A percentile compares a stretch with the other conserved stretches of the same genome.
These are phyloP conservation scores for Ocimum tenuiflorum DNA, from an alignment of 257 asterid genomes.

Conservation along the genomic window DNA sequence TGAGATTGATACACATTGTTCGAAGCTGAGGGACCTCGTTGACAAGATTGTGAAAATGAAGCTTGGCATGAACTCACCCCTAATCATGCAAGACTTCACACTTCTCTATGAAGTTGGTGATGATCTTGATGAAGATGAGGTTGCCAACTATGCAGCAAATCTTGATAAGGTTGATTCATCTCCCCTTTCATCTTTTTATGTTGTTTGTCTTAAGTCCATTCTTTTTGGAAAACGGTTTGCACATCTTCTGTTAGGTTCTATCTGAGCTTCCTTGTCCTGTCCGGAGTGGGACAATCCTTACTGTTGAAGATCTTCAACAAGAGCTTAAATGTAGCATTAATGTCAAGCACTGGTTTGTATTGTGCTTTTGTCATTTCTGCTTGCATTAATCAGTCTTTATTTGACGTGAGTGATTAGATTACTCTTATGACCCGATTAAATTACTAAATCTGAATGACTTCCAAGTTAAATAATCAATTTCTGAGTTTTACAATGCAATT, in stretches of 20 bases:
- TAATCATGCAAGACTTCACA: constrained; percentile 77
- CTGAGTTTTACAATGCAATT: background rate
- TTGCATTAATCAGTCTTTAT: background rate
- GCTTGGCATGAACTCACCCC: constrained; percentile 86
- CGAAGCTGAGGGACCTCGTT: constrained; percentile 85
- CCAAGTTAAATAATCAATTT: too few species aligned
- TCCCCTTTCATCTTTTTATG: background rate
- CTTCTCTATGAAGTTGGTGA: constrained; percentile 97
- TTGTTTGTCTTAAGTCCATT: background rate
- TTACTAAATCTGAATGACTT: too few species aligned
- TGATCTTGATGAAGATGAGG: constrained; percentile 86
- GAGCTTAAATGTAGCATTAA: constrained; percentile 82
- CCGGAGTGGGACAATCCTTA: constrained; percentile 70
- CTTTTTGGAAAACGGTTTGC: constrained; percentile 7
- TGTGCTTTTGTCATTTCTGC: background rate
- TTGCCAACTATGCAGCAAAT: constrained; percentile 78
- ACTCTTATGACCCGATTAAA: background rate
- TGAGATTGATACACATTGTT: constrained; percentile 63
- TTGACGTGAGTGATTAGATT: background rate
- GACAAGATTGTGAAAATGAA: constrained; percentile 81
- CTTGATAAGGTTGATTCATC: constrained; percentile 68
- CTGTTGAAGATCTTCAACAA: constrained; percentile 94
- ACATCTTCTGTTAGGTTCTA: constrained; percentile 49
- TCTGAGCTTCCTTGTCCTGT: constrained; percentile 84
- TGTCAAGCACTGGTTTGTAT: constrained; percentile 69